These are phyloP conservation scores for Pythium insidiosum DNA, from an alignment of 352 stramenopile species.

Conservation along the genomic window DNA sequence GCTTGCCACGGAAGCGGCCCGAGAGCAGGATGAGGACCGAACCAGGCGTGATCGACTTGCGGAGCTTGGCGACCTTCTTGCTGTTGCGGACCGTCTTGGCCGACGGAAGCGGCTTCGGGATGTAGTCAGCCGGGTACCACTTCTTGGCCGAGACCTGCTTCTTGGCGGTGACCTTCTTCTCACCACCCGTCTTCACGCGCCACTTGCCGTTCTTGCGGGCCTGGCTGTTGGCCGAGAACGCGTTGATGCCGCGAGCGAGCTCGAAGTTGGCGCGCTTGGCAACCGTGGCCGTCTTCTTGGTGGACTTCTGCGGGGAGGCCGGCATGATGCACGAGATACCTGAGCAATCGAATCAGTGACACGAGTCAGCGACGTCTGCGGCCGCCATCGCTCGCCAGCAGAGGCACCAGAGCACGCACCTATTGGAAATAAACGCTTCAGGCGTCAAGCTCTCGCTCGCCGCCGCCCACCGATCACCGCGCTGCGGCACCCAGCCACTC, in stretches of 20 bases:
- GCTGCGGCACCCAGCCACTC: not conserved
- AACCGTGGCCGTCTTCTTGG: constrained; percentile 11
- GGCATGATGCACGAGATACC: constrained; percentile 20
- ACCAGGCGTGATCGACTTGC: constrained; percentile 94
- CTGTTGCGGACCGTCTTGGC: constrained; percentile 75
- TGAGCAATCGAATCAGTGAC: constrained; percentile 1
- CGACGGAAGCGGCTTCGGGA: constrained; percentile 61
- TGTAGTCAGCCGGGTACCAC: constrained; percentile 69
- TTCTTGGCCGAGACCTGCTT: constrained; percentile 30
- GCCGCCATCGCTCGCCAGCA: not conserved
- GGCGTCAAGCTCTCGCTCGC: no score
- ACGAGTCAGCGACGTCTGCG: constrained; percentile 1
- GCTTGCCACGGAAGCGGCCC: constrained; percentile 97
- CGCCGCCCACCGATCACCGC: no score
- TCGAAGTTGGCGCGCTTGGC: constrained; percentile 55
- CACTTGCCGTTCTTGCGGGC: constrained; percentile 46
- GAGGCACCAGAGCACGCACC: constrained; percentile 5
- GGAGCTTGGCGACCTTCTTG: constrained; percentile 91
- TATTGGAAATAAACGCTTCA: no score
- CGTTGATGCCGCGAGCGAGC: constrained; percentile 68
- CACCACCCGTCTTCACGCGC: constrained; percentile 20
- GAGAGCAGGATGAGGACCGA: constrained; percentile 97
- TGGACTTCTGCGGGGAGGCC: constrained; percentile 16
- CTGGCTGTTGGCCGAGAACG: constrained; percentile 60
- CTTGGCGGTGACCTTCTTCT: constrained; percentile 20